A percentile compares a stretch with the other conserved stretches of the same genome.
phyloP scores from a whole-genome alignment of 805 yeast species.

The Saccharomycopsis synnaedendra region DNA sequence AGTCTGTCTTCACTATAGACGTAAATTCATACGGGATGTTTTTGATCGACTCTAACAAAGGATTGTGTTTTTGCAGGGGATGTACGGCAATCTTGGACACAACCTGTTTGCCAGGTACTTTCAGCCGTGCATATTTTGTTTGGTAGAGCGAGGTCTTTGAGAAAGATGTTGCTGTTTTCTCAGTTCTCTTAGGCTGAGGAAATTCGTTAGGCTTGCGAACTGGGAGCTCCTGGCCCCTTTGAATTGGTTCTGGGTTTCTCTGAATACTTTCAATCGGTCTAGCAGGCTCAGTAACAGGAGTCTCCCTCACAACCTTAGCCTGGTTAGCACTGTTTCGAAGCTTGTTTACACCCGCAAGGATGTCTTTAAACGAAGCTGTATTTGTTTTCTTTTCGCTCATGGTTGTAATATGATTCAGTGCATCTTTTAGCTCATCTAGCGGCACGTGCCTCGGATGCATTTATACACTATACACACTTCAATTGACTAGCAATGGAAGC shows the following conservation, averaged over 20 bases:
- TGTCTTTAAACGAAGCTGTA: constrained; percentile 58
- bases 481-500: not conserved
- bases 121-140: constrained; percentile 1
- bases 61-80: constrained; percentile 63
- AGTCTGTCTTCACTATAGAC: constrained; percentile 44
- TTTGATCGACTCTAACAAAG: constrained; percentile 44
- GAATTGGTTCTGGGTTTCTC: too few relatives aligned
- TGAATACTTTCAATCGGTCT: not conserved
- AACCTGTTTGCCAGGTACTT: constrained; percentile 13
- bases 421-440: too few relatives aligned
- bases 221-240: too few relatives aligned
- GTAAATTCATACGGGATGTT: constrained; percentile 43
- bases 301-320: constrained; percentile 1
- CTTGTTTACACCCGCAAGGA: constrained; percentile 56
- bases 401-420: too few relatives aligned
- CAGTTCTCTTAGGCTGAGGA: too few relatives aligned
- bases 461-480: too few relatives aligned
- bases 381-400: constrained; percentile 22
- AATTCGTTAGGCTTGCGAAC: too few relatives aligned
- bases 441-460: too few relatives aligned
- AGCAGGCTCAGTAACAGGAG: not conserved
- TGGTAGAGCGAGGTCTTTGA: constrained; percentile 14
- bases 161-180: constrained; percentile 3
- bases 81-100: constrained; percentile 27
- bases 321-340: constrained; percentile 32